Conservation (phyloP, 768 basidiomycete genomes). For the Mycena crocata region DNA sequence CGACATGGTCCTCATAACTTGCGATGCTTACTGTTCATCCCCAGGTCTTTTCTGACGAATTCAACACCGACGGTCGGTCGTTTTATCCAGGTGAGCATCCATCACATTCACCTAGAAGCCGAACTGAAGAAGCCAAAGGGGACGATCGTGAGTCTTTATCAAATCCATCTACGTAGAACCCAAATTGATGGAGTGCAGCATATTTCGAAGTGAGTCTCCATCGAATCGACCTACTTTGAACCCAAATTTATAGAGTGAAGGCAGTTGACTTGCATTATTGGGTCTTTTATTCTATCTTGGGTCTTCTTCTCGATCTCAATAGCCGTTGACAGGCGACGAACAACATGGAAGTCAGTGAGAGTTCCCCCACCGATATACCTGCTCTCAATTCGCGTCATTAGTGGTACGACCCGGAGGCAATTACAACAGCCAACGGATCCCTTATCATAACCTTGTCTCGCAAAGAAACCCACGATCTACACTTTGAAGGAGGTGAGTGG, state of each 20-base stretch:
- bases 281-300: not conserved
- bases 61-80: conserved; percentile 67
- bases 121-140: not conserved
- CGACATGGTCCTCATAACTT: not conserved
- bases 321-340: conserved; percentile 13
- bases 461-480: conserved; percentile 57
- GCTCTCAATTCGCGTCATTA: not conserved
- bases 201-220: no score
- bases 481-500: conserved; percentile 54
- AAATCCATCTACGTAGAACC: no score
- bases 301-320: not conserved
- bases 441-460: conserved; percentile 63
- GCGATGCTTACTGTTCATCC: not conserved
- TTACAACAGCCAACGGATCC: conserved; percentile 62
- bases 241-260: no score
- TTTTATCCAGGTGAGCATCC: conserved; percentile 58
- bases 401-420: conserved; percentile 43
- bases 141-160: no score
- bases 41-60: conserved; percentile 70
- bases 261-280: no score
- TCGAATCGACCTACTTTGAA: no score
- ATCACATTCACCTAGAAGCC: not conserved
- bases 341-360: conserved; percentile 23
- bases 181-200: no score
- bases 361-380: not conserved